Conservation (phyloP, 495 filamentous ascomycete species). For the Talaromyces ruber region DNA sequence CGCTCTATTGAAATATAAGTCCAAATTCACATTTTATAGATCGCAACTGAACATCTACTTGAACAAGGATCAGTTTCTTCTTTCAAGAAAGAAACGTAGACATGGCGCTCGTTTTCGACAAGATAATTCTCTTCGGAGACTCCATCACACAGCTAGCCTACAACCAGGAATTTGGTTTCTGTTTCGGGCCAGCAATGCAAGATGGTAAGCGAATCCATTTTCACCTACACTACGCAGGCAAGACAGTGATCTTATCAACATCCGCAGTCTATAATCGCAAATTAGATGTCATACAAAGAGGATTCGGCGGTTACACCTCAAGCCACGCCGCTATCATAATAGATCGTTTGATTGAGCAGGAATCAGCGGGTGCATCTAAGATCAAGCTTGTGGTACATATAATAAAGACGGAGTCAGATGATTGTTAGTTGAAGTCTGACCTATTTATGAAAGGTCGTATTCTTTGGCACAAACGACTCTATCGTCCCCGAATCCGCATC, state of each 20-base stretch:
- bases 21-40: too few relatives aligned
- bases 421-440: background rate
- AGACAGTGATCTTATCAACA: background rate
- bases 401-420: background rate
- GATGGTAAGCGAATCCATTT: constrained; percentile 42
- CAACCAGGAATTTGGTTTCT: constrained; percentile 52
- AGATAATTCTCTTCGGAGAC: constrained; percentile 75
- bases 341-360: constrained; percentile 42
- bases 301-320: constrained; percentile 63
- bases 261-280: constrained; percentile 48
- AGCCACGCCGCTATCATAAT: constrained; percentile 50
- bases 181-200: constrained; percentile 64
- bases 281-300: constrained; percentile 61
- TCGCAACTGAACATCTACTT: too few relatives aligned
- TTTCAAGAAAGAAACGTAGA: background rate
- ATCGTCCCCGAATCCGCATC: constrained; percentile 41
- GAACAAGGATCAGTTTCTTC: too few relatives aligned
- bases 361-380: constrained; percentile 39
- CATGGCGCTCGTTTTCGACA: constrained; percentile 33
- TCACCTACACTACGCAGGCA: background rate
- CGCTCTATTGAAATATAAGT: too few relatives aligned
- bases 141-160: constrained; percentile 61
- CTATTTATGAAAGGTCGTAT: constrained; percentile 47
- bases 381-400: constrained; percentile 56
- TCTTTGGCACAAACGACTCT: constrained; percentile 84